phyloP scores from a whole-genome alignment of 139 green algal genomes.

The Chlorella sp. region DNA sequence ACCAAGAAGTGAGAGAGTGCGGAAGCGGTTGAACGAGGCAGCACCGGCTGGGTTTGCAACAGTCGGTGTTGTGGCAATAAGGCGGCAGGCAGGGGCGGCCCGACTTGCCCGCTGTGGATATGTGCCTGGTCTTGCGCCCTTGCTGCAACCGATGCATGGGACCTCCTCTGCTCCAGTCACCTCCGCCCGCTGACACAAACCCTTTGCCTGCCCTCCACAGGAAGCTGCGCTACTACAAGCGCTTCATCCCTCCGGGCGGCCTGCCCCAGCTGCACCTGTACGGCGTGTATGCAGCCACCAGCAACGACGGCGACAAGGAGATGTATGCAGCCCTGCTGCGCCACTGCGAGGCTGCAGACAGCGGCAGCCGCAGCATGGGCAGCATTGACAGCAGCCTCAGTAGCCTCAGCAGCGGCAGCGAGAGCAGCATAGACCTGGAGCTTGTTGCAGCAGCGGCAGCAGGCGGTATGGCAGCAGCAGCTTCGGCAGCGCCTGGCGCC shows the following conservation, averaged over 20 bases:
- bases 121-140: too few relatives aligned
- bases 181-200: too few relatives aligned
- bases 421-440: not conserved
- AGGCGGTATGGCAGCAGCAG: not conserved
- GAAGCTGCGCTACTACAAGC: conserved; percentile 39
- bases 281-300: conserved; percentile 27
- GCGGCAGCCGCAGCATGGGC: not conserved
- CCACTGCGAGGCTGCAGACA: not conserved
- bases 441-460: not conserved
- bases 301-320: not conserved
- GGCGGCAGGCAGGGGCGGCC: too few relatives aligned
- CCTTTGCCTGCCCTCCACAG: not conserved
- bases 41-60: too few relatives aligned
- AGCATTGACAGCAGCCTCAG: not conserved
- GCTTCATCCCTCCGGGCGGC: conserved; percentile 31
- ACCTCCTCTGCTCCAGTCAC: too few relatives aligned
- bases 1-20: conserved; percentile 46
- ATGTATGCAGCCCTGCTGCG: conserved; percentile 10
- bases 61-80: too few relatives aligned
- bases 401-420: not conserved
- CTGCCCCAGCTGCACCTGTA: conserved; percentile 25
- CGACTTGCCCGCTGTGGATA: too few relatives aligned
- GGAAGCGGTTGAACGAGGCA: too few relatives aligned
- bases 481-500: not conserved
- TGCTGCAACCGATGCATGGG: too few relatives aligned